These are phyloP conservation scores for Powellomyces hirtus DNA, from an alignment of 192 early-diverging fungal genomes.

Conservation along the genomic window DNA sequence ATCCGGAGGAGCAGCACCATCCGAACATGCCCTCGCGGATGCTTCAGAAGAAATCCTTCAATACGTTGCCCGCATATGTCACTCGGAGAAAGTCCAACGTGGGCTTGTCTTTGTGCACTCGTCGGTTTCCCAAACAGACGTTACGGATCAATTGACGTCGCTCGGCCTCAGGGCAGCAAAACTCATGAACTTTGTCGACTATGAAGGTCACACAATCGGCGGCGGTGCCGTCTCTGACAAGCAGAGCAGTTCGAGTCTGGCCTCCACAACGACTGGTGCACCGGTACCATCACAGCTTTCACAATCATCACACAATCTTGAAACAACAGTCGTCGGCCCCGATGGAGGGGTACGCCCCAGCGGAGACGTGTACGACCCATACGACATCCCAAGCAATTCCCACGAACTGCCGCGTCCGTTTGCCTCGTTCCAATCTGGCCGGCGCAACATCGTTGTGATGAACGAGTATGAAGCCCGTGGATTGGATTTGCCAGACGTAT, in stretches of 20 bases:
- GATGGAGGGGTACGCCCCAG: not conserved
- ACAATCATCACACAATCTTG: not conserved
- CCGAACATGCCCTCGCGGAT: constrained; percentile 1
- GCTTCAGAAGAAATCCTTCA: constrained; percentile 20
- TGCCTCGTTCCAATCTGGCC: constrained; percentile 4
- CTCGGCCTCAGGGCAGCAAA: constrained; percentile 37
- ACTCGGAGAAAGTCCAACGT: constrained; percentile 26
- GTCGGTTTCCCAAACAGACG: constrained; percentile 26
- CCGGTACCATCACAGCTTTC: not conserved
- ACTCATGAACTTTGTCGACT: constrained; percentile 27
- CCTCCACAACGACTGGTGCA: not conserved
- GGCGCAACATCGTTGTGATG: constrained; percentile 1
- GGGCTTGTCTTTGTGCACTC: constrained; percentile 42
- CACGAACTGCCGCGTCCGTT: constrained; percentile 18
- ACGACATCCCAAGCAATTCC: not conserved
- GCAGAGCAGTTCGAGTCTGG: not conserved
- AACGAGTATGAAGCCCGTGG: constrained; percentile 77
- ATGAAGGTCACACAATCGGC: not conserved
- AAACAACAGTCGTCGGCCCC: not conserved
- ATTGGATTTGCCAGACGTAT: constrained; percentile 74
- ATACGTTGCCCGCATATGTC: constrained; percentile 20
- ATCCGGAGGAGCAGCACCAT: constrained; percentile 22
- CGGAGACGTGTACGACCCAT: not conserved
- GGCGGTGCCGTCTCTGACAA: not conserved
- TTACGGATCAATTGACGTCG: constrained; percentile 26